Evolutionary conservation across 768 basidiomycete species (phyloP).

Genomic region (Lentinula sp.): DNA sequence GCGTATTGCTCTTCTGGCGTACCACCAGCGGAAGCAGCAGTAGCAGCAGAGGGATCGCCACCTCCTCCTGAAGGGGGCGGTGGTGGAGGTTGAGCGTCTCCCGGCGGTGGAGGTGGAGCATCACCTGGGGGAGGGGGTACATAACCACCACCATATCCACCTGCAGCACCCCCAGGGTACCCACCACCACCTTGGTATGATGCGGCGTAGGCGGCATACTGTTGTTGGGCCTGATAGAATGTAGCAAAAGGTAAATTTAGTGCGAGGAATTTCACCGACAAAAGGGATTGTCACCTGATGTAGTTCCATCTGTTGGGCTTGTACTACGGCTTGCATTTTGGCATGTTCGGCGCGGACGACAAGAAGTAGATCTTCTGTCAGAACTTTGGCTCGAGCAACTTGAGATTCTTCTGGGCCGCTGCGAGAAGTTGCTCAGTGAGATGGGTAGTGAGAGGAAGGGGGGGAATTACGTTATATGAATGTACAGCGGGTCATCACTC

Average conservation of each 20-base stretch:
- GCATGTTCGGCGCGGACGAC: slow-evolving; percentile 87
- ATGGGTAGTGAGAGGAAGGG: slow-evolving; percentile 8
- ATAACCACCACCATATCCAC: slow-evolving; percentile 28
- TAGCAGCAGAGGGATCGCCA: slow-evolving; percentile 27
- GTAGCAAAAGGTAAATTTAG: neutral
- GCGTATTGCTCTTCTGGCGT: slow-evolving; percentile 49
- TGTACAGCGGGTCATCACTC: slow-evolving; percentile 85
- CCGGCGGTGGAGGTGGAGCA: slow-evolving; percentile 50
- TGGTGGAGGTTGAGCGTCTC: slow-evolving; percentile 30
- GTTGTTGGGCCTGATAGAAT: slow-evolving; percentile 49
- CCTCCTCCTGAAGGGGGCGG: slow-evolving; percentile 34
- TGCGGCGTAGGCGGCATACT: slow-evolving; percentile 69
- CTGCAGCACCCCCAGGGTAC: neutral
- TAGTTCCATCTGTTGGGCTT: slow-evolving; percentile 81
- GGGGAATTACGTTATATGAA: slow-evolving; percentile 76
- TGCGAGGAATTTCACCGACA: neutral
- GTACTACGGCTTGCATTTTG: slow-evolving; percentile 61
- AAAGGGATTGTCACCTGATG: slow-evolving; percentile 39
- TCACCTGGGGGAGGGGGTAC: slow-evolving; percentile 44
- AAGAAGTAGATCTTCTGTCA: slow-evolving; percentile 84
- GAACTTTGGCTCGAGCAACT: slow-evolving; percentile 78
- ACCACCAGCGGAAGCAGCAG: slow-evolving; percentile 27
- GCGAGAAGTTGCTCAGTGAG: neutral
- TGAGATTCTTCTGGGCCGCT: slow-evolving; percentile 83
- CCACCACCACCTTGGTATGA: slow-evolving; percentile 42